Evolutionary conservation across 768 basidiomycete genomes (phyloP), one percentile per base, ranked within the genome.

Genomic region (Cystobasidiopsis lactophilus): DNA sequence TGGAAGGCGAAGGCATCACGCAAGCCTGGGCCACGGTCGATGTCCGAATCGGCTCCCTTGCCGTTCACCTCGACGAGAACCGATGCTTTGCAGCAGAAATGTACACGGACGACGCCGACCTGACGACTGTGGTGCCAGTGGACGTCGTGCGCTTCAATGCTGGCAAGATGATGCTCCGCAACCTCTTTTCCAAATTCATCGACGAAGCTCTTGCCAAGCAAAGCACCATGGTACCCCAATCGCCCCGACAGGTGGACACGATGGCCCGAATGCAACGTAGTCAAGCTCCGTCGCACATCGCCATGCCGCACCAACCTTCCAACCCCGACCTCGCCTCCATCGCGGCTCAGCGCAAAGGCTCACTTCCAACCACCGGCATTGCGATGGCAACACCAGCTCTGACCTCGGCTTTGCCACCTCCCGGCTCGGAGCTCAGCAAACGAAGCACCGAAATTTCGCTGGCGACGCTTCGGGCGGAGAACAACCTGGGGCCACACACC

Each of bases 31-130:
- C 82, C 37, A 74, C 73, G 16, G 79, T 83, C 26, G 91, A 95
- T 66, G 91, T 88, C 3, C 81, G 83, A 66, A 78, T 80, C 7
- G 91, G 91, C 5, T 75, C 85, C 23, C 70, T 98, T 55, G 79
- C 82, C 2, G 76, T 96, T 3, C 85, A 93, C 66, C 59, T 98
- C 41, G 82, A 75, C 43, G 86, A 93, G 59, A 73, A 59, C 1
- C 44, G 76, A 44, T 85, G 79, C 54, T 96, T 95, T 64, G 89
- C 96, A 52, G 82, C 84, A 5, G 93, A 98, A 67, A 77, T 91
- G 2, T 95, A 89, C 63, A 82, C 83, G 13, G 89, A 95, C 63
- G 88, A 96, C 64, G 76, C 62, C 69, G 64, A 44, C 44, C 26
- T 53, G 31, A n/a, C 16, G 13, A 29, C 31, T 18, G 21, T 26